Conservation (phyloP, 2,329 filamentous ascomycete species). For the Stemphylium vesicarium region DNA sequence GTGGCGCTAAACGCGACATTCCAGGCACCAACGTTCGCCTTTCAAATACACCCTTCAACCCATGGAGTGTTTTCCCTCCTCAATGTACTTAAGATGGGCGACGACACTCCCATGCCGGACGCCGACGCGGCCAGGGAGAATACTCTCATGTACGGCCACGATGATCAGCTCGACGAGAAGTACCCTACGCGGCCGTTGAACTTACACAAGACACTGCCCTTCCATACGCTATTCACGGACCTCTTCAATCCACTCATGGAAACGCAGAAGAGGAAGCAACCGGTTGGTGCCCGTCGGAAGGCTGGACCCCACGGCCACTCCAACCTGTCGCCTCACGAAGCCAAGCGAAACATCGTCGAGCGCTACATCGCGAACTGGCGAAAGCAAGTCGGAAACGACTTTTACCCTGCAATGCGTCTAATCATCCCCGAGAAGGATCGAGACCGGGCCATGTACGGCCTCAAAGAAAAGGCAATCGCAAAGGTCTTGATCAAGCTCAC, state of each 20-base stretch:
- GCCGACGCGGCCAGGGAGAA: slow-evolving; percentile 55
- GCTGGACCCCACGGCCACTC: slow-evolving; percentile 64
- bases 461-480: slow-evolving; percentile 91
- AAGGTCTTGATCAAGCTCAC: slow-evolving; percentile 91
- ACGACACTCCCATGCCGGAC: slow-evolving; percentile 48
- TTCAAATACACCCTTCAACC: slow-evolving; percentile 6
- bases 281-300: slow-evolving; percentile 63
- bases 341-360: slow-evolving; percentile 79
- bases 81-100: slow-evolving; percentile 35
- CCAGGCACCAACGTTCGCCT: slow-evolving; percentile 14
- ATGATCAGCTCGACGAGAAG: slow-evolving; percentile 58
- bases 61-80: not conserved
- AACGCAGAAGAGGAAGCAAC: slow-evolving; percentile 74
- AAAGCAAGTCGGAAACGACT: slow-evolving; percentile 84
- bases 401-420: slow-evolving; percentile 89
- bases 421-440: slow-evolving; percentile 93
- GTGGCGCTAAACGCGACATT: slow-evolving; percentile 13
- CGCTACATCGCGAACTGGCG: slow-evolving; percentile 88
- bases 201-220: slow-evolving; percentile 77
- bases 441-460: slow-evolving; percentile 87
- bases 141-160: slow-evolving; percentile 57
- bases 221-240: slow-evolving; percentile 76
- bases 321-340: slow-evolving; percentile 74
- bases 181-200: slow-evolving; percentile 83
- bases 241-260: slow-evolving; percentile 84